Evolutionary conservation across 257 asterid species (phyloP), one percentile per base, ranked within the genome.

Genomic region (Solanum ossicruentum): DNA sequence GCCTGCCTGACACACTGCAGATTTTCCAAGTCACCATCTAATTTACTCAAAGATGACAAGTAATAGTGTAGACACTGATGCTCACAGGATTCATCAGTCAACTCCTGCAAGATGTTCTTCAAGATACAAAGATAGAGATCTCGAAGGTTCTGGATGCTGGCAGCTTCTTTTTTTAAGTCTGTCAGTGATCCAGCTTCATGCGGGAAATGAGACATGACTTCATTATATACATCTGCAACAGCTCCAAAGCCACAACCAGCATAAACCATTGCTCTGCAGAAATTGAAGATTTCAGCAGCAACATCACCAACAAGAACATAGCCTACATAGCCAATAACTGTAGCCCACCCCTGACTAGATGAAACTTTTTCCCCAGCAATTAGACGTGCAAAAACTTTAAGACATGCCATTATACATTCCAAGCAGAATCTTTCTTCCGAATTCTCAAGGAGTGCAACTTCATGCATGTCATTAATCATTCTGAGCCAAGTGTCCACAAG

Each of bases 401-500:
- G 88, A 83, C 96, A 92, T 61, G 85, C 87, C 56, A 79, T 61
- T 60, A 91, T 90, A 86, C 92, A 90, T 85, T 87, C 91, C 16
- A 97, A 94, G 85, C 70, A 85, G 81, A 94, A 89, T 66, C 84
- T 89, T 88, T 89, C 90, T 47, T 85, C 85, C 10, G 88, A 90
- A 85, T 57, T 81, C 70, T 86, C 87, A 51, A 55, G 79, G 21
- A 83, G 75, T 78, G 84, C 85, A 80, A 92, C 86, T 86, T 91
- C 92, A 88, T 88, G 92, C 89, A 92, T 85, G 84, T 95, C 98
- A 83, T 85, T 89, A 91, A 93, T 88, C 87, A 95, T 82, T 88
- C 92, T 88, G 81, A 97, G 87, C 99, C 98, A 97, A 88, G 92
- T 89, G 84, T 85, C 90, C 86, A 97, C 87, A 69, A 97, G 93